Conservation (phyloP, 1,284 basidiomycete species). For the Malassezia cuniculi region DNA sequence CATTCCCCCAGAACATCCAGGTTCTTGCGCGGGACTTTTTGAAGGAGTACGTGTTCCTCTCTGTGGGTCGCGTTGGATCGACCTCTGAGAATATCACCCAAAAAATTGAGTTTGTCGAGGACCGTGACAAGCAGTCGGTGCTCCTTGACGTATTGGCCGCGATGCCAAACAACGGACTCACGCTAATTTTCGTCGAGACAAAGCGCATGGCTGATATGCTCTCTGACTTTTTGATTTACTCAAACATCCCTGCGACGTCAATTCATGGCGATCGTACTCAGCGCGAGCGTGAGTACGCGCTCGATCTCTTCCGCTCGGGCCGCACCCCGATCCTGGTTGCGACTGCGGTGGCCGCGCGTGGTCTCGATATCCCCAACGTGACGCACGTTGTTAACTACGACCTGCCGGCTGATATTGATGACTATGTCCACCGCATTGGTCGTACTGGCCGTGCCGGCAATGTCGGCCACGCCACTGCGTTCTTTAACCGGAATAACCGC, state of each 20-base stretch:
- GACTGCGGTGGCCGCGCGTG: constrained; percentile 95
- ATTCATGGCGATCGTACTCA: constrained; percentile 98
- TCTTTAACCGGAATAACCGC: constrained; percentile 49
- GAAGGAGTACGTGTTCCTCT: constrained; percentile 81
- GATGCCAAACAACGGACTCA: constrained; percentile 61
- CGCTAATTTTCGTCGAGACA: constrained; percentile 96
- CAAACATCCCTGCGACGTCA: constrained; percentile 73
- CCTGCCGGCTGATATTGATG: constrained; percentile 94
- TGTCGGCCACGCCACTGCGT: constrained; percentile 69
- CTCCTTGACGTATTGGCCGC: constrained; percentile 84
- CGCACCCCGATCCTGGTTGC: constrained; percentile 93
- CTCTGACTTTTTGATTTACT: constrained; percentile 81
- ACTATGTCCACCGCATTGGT: constrained; percentile 51
- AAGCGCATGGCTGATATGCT: constrained; percentile 98
- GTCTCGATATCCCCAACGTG: constrained; percentile 98
- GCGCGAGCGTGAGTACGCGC: constrained; percentile 86
- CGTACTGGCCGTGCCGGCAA: constrained; percentile 99
- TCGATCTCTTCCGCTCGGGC: constrained; percentile 88
- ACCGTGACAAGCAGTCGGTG: constrained; percentile 89
- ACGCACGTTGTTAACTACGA: constrained; percentile 98
- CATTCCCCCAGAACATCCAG: constrained; percentile 98
- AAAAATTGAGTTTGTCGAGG: constrained; percentile 95
- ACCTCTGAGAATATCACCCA: constrained; percentile 99
- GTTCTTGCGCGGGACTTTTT: constrained; percentile 83
- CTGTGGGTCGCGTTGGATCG: constrained; percentile 92